Conservation (phyloP, 2,329 filamentous ascomycete genomes). For the Fusarium sp. region DNA sequence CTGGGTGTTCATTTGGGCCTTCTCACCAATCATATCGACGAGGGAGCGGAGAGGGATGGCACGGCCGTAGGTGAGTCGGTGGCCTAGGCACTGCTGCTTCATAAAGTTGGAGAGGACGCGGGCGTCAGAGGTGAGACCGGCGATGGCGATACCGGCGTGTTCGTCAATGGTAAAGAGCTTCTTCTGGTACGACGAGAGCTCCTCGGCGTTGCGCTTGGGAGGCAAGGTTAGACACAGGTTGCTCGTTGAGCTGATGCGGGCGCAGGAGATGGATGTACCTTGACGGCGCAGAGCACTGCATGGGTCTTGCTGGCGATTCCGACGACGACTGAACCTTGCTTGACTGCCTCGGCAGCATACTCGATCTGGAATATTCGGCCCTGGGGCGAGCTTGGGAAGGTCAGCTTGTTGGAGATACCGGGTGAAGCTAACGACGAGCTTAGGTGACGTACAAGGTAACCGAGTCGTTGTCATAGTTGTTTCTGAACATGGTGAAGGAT, state of each 20-base stretch:
- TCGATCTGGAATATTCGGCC: constrained; percentile 99
- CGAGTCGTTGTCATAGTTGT: constrained; percentile 99
- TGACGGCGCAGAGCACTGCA: constrained; percentile 93
- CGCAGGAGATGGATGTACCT: constrained; percentile 69
- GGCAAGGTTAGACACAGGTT: constrained; percentile 14
- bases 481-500: constrained; percentile 84
- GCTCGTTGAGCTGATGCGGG: constrained; percentile 13
- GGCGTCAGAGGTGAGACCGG: constrained; percentile 95
- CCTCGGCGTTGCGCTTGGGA: constrained; percentile 92
- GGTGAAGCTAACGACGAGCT: constrained; percentile 26
- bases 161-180: constrained; percentile 98
- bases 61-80: constrained; percentile 95
- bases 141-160: constrained; percentile 94
- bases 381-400: constrained; percentile 84
- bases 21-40: constrained; percentile 92
- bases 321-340: constrained; percentile 98
- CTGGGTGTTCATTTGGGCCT: constrained; percentile 97
- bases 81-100: constrained; percentile 98
- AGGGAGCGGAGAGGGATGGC: constrained; percentile 91
- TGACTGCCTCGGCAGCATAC: constrained; percentile 98
- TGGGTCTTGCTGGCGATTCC: constrained; percentile 98
- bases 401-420: constrained; percentile 40
- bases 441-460: constrained; percentile 88
- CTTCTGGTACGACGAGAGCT: constrained; percentile 99
- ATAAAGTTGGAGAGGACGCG: constrained; percentile 99